phyloP scores from a whole-genome alignment of 495 filamentous ascomycete species.

The Massariosphaeria phaeospora region DNA sequence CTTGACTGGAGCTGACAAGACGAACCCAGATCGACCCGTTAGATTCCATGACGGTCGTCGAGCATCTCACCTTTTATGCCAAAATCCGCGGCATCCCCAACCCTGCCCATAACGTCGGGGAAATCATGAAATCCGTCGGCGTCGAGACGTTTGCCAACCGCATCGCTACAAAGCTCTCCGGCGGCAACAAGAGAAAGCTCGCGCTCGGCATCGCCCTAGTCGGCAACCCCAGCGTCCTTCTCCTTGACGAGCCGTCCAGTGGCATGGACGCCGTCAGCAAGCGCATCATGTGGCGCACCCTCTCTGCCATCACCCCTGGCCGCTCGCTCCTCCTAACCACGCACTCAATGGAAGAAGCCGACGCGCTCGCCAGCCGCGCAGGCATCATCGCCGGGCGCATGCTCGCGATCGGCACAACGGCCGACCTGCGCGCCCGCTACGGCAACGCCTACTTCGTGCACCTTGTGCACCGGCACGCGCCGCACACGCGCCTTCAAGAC shows the following conservation, averaged over 20 bases:
- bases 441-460: conserved; percentile 53
- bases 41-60: conserved; percentile 45
- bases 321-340: conserved; percentile 58
- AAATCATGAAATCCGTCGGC: conserved; percentile 38
- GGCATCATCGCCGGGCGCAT: conserved; percentile 19
- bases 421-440: conserved; percentile 46
- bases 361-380: conserved; percentile 13
- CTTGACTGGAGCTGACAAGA: too few species aligned
- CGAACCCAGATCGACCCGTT: conserved; percentile 60
- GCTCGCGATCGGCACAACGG: conserved; percentile 51
- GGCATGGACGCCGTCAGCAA: conserved; percentile 71
- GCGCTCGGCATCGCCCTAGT: conserved; percentile 66
- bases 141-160: conserved; percentile 46
- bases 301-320: conserved; percentile 53
- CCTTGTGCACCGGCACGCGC: conserved; percentile 67
- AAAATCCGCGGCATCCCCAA: conserved; percentile 61
- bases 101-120: conserved; percentile 56
- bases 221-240: conserved; percentile 64
- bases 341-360: conserved; percentile 29
- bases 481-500: conserved; percentile 59
- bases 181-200: conserved; percentile 68
- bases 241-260: conserved; percentile 56
- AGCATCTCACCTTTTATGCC: conserved; percentile 70
- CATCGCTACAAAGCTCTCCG: conserved; percentile 61
- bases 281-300: conserved; percentile 61